Evolutionary conservation across 768 basidiomycete genomes (phyloP), one percentile per base, ranked within the genome.

Genomic region (Podaxis sp.): DNA sequence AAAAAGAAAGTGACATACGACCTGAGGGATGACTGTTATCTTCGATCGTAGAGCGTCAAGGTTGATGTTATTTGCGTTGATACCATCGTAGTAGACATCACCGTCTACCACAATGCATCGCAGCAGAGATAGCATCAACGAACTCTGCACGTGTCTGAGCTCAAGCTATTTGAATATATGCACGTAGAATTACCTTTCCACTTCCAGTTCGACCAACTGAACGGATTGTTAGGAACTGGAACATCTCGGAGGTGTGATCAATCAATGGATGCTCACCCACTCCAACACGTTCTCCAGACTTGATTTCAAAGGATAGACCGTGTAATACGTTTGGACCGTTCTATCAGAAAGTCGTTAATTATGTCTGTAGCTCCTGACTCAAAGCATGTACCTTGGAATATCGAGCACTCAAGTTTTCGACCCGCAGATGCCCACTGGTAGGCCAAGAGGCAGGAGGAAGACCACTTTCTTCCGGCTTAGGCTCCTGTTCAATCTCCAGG

Each of bases 381-480:
- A 18, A 6, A 18, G 42, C 18, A 54, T 53, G 21, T 35, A 67
- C 71, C 65, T 62, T 59, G 1, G 82, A 79, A 65, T 85, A 85
- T 13, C 76, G 69, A 28, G 84, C 83, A n/a, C 75, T 76, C 6
- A 85, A 70, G 13, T 79, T 78, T 55, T 86, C 79, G 4, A 83
- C 78, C 4, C 72, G 68, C 32, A 86, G 72, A 18, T 76, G 70
- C 2, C 85, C 85, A 10, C 79, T 80, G 5, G 82, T 72, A 1
- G 85, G 84, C 84, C 85, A 87, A 50, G 81, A 76, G 0, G 85
- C 84, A 0, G 85, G 83, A 4, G 84, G 85, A 44, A 70, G 32
- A 5, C 62, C 60, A 6, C n/a, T 25, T 48, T 59, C 50, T n/a
- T n/a, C 56, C 16, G 62, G 61, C 48, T 62, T 61, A 6, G 56